A percentile compares a stretch with the other conserved stretches of the same genome.
These are phyloP conservation scores for Triticum aestivum DNA, from an alignment of 176 grass and related monocot species.

Conservation along the genomic window DNA sequence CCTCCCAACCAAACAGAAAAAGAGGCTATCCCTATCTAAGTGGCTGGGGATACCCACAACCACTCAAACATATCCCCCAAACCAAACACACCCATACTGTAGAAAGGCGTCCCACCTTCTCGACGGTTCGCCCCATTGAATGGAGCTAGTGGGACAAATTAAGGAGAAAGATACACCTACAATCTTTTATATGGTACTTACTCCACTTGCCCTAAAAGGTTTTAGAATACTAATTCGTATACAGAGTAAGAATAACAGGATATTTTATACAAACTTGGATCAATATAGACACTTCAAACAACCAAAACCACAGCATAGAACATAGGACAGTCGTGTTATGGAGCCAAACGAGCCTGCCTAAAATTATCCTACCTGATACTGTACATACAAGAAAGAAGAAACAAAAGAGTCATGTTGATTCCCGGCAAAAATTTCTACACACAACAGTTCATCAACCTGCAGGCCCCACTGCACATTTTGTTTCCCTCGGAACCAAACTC, in stretches of 20 bases:
- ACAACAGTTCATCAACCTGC: neutral
- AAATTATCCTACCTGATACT: neutral
- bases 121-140: too few species aligned
- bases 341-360: neutral
- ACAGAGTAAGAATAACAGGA: neutral
- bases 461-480: neutral
- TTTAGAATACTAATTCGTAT: neutral
- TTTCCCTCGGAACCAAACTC: neutral
- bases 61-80: too few species aligned
- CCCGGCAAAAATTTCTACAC: slow-evolving; percentile 10
- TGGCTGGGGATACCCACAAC: too few species aligned
- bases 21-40: too few species aligned
- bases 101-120: too few species aligned
- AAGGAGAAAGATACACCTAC: neutral
- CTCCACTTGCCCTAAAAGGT: neutral
- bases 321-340: neutral
- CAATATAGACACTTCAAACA: neutral
- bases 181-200: neutral
- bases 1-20: too few species aligned
- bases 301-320: neutral
- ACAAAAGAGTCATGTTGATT: neutral
- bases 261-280: neutral
- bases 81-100: too few species aligned
- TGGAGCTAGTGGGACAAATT: neutral
- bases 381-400: neutral